Evolutionary conservation across 2,329 filamentous ascomycete species (phyloP), one percentile per base, ranked within the genome.

Genomic region (Bisporella sp.): DNA sequence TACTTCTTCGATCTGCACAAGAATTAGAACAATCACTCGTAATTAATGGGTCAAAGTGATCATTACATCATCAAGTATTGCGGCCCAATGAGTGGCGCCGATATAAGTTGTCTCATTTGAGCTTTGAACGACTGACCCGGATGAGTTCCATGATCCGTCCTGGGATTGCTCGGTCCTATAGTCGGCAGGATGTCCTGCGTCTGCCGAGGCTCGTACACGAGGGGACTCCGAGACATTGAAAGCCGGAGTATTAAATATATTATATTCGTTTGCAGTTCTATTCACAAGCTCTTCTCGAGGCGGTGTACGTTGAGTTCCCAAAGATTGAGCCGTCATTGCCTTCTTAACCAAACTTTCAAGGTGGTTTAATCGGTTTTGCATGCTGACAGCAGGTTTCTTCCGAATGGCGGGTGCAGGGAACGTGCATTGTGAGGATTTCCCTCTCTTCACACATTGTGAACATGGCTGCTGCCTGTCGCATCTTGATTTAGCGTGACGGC

Each of bases 81-180:
- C 78, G 68, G 80, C 75, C 56, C 77, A 80, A 52, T 82, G 78
- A 42, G 78, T 81, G 4, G 77, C 77, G 1, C 79, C 78, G 4
- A 82, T 72, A 55, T 79, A 82, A 4, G 72, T 77, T 2, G 57
- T 71, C 72, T 68, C 69, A 46, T 65, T 64, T 35, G 69, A 61
- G 2, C 72, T 68, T 28, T 68, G 64, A 21, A 79, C 67, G 5
- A 79, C 68, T 48, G 75, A 69, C 0, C 70, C 74, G 12, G 53
- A 51, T 42, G 45, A 11, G 31, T 21, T 28, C 12, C 35, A 21
- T 33, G 9, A 13, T 30, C 31, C 5, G 28, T 13, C 30, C 29
- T 33, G 7, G 12, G 28, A 4, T 12, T 12, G n/a, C 28, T 37
- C 21, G 31, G 12, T 5, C 29, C 29, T 31, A 40, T 5, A 12